Percentiles rank a stretch among this genome's conserved stretches.
These are phyloP conservation scores for Ogataea pilisensis DNA, from an alignment of 805 yeast genomes.

Conservation along the genomic window DNA sequence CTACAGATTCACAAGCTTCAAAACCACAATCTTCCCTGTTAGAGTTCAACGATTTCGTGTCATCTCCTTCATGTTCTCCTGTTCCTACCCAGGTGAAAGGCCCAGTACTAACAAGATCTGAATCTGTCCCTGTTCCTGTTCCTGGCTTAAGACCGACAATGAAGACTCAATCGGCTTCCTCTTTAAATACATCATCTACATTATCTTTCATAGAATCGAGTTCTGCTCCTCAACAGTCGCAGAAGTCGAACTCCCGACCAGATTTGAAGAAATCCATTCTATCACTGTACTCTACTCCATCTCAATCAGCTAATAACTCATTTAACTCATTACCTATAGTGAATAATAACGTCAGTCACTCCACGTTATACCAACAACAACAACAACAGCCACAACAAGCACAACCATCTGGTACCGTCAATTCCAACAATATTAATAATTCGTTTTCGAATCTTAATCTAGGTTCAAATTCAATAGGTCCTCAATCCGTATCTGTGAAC, in stretches of 20 bases:
- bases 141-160: background rate
- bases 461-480: background rate
- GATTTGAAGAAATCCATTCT: constrained; percentile 90
- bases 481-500: background rate
- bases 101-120: background rate
- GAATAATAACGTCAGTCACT: background rate
- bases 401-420: no score
- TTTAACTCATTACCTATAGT: constrained; percentile 12
- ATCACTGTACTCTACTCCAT: constrained; percentile 75
- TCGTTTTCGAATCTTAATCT: constrained; percentile 5
- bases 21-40: constrained; percentile 6
- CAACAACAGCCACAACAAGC: no score
- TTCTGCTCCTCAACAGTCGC: constrained; percentile 10
- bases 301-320: constrained; percentile 19
- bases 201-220: constrained; percentile 1
- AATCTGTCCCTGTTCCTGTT: background rate
- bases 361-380: no score
- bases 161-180: background rate
- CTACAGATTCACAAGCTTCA: no score
- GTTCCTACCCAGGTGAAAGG: background rate
- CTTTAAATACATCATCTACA: constrained; percentile 8
- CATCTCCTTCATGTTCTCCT: constrained; percentile 2
- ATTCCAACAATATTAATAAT: background rate
- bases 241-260: constrained; percentile 46
- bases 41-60: constrained; percentile 7